phyloP scores from a whole-genome alignment of 805 yeast species.

The Pichia ethanolica region DNA sequence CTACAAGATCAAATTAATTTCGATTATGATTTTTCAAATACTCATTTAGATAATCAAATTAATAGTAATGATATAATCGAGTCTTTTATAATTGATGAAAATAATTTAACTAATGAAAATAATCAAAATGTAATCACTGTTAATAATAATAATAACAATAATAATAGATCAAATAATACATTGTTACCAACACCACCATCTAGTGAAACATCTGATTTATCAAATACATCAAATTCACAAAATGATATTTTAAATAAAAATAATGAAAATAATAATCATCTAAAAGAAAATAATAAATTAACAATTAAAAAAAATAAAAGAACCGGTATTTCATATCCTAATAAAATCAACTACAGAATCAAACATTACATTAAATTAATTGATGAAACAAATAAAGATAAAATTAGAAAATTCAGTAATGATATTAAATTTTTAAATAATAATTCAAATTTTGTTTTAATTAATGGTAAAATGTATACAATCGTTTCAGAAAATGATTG shows the following conservation, averaged over 20 bases:
- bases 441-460: neutral
- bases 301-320: neutral
- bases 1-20: too few relatives aligned
- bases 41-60: too few relatives aligned
- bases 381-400: neutral
- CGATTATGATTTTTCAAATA: too few relatives aligned
- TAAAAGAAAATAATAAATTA: neutral
- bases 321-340: neutral
- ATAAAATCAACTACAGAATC: neutral
- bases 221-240: neutral
- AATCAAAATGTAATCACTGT: too few relatives aligned
- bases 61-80: too few relatives aligned
- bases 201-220: neutral
- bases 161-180: neutral
- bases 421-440: neutral
- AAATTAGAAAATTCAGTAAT: neutral
- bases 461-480: neutral
- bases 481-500: neutral
- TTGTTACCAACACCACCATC: neutral
- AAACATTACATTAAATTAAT: neutral
- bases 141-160: neutral
- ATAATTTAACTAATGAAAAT: too few relatives aligned
- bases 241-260: neutral
- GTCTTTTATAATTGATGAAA: too few relatives aligned
- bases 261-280: neutral